Percentiles rank a stretch among this genome's conserved stretches.
These are phyloP conservation scores for Austroboletus festivus DNA, from an alignment of 768 basidiomycete species.

Conservation along the genomic window DNA sequence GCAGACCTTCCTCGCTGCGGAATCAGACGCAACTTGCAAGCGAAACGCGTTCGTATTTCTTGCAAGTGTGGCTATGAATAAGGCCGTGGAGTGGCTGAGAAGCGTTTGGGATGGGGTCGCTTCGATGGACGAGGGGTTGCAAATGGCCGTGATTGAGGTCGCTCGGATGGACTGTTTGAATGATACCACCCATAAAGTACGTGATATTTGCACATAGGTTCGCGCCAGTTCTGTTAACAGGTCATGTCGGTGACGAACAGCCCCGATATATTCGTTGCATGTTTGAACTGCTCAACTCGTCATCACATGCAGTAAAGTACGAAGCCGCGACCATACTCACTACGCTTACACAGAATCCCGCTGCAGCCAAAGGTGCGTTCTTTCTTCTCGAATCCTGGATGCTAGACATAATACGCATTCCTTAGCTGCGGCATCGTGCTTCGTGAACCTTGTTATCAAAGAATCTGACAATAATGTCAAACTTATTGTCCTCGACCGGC, in stretches of 20 bases:
- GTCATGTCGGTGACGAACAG: constrained; percentile 37
- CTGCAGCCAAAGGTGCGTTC: constrained; percentile 84
- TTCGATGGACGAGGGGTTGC: constrained; percentile 84
- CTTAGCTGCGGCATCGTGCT: constrained; percentile 81
- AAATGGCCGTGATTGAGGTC: constrained; percentile 94
- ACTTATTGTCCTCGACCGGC: constrained; percentile 90
- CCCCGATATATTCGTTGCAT: constrained; percentile 92
- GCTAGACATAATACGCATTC: constrained; percentile 1
- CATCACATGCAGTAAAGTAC: constrained; percentile 94
- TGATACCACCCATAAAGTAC: constrained; percentile 78
- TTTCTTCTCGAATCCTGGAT: background rate
- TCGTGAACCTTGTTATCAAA: constrained; percentile 87
- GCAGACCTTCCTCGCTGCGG: constrained; percentile 92
- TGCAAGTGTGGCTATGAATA: constrained; percentile 78
- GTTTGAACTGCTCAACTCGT: constrained; percentile 85
- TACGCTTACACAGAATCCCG: constrained; percentile 89
- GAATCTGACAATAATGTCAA: constrained; percentile 99
- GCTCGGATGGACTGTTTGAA: constrained; percentile 85
- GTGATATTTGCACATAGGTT: constrained; percentile 24
- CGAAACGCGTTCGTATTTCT: constrained; percentile 97
- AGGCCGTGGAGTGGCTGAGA: constrained; percentile 89
- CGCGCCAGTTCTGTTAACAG: too few relatives aligned
- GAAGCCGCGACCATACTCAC: constrained; percentile 96
- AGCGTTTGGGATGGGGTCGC: constrained; percentile 81
- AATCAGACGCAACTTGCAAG: constrained; percentile 94